Base-by-base conservation (phyloP, 179 eudicot species). In the Gypsophila paniculata region DNA sequence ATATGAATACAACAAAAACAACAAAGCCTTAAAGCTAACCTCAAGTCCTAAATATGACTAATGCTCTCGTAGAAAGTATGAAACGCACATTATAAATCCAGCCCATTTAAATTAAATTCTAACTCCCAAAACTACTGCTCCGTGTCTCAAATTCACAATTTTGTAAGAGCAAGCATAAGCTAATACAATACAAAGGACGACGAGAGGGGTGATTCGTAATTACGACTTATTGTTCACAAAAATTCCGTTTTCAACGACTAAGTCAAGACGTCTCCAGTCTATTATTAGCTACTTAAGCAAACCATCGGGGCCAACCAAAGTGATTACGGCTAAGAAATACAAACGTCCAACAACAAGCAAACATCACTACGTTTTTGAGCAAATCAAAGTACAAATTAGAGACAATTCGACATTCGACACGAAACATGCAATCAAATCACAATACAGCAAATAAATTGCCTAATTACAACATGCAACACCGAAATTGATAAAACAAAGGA, bases 391-490 rank as follows among this genome's bases (percentile, higher is more conserved):
- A 68, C 12, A 51, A 49, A 15, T 15, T 4, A 26, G 14, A 6
- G 26, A 25, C n/a, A 15, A 6, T 6, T 2, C 19, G 21, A 44
- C 52, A 44, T 0, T 49, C 2, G 5, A 51, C 18, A 49, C 36
- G 5, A 64, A 32, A 25, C 39, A 44, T 23, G 29, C n/a, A 49
- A 74, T 17, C 26, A 17, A 55, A 15, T 63, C 59, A 49, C 15
- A 12, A 26, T 66, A n/a, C 53, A 15, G 8, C 0, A 6, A 38
- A 60, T 12, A 26, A 12, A 42, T 6, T 8, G 23, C 17, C 17
- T 9, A 38, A 18, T 46, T 26, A 62, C 25, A 74, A 78, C 81
- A 78, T 74, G 74, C 77, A 74, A 69, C 5, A 12, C 39, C 74
- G 42, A 29, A 55, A 26, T 1, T 14, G 36, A 55, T 21, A 18